Conservation (phyloP, 1,139 yeast species). For the Zygoascus hellenicus region DNA sequence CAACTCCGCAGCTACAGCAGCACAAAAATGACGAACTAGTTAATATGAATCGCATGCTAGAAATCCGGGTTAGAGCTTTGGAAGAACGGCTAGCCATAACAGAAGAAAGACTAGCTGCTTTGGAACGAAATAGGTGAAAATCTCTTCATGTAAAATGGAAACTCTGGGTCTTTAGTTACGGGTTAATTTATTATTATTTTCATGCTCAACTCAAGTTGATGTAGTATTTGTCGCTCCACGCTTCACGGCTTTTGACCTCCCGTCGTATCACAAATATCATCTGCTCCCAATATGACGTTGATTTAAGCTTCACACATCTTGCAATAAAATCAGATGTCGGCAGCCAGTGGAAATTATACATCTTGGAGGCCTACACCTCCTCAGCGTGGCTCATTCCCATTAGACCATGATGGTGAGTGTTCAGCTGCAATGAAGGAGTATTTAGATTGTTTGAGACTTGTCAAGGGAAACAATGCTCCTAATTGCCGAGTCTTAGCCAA, state of each 20-base stretch:
- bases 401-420: constrained; percentile 89
- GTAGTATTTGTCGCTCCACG: too few relatives aligned
- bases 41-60: constrained; percentile 25
- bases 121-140: background rate
- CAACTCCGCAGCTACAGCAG: constrained; percentile 8
- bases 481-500: constrained; percentile 84
- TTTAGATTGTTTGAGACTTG: constrained; percentile 69
- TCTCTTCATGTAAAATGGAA: too few relatives aligned
- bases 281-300: background rate
- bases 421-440: constrained; percentile 67
- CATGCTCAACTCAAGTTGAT: too few relatives aligned
- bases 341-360: constrained; percentile 10
- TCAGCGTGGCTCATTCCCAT: constrained; percentile 91
- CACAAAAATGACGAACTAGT: constrained; percentile 15
- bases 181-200: too few relatives aligned
- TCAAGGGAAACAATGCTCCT: constrained; percentile 79
- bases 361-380: constrained; percentile 74
- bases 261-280: background rate
- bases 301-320: too few relatives aligned
- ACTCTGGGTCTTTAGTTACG: too few relatives aligned
- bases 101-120: constrained; percentile 26
- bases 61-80: constrained; percentile 28
- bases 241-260: background rate
- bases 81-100: constrained; percentile 31
- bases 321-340: constrained; percentile 6